A percentile compares a stretch with the other conserved stretches of the same genome.
Conservation (phyloP, 2,329 filamentous ascomycete species). For the Didymella sp. region DNA sequence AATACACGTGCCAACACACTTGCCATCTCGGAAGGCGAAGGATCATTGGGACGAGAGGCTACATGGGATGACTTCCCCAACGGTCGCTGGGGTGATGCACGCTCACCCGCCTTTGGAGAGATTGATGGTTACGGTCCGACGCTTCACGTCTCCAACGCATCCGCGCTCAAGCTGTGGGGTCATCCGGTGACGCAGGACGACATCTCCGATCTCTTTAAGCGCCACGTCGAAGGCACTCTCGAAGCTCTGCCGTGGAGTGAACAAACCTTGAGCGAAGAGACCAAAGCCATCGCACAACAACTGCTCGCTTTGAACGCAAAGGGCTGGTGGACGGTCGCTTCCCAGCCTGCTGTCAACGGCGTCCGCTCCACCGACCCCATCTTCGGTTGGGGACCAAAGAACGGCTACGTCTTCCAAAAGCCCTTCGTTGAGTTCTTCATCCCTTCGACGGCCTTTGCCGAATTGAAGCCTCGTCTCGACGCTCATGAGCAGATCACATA, state of each 20-base stretch:
- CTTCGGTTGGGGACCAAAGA: constrained; percentile 91
- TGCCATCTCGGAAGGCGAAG: constrained; percentile 93
- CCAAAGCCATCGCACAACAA: constrained; percentile 76
- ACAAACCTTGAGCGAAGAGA: constrained; percentile 84
- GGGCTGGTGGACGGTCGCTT: constrained; percentile 96
- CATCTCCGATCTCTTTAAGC: constrained; percentile 80
- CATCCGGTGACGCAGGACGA: constrained; percentile 73
- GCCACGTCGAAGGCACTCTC: constrained; percentile 80
- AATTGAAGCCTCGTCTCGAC: constrained; percentile 70
- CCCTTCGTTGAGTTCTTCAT: constrained; percentile 98
- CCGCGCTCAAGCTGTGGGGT: constrained; percentile 86
- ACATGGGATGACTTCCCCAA: constrained; percentile 99
- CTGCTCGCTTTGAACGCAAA: constrained; percentile 78
- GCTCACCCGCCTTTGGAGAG: constrained; percentile 86
- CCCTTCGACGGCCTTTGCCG: constrained; percentile 73
- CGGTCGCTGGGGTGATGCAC: constrained; percentile 90
- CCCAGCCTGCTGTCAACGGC: constrained; percentile 92
- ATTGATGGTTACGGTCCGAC: constrained; percentile 99
- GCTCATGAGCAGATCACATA: constrained; percentile 76
- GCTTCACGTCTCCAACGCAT: constrained; percentile 84
- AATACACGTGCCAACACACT: constrained; percentile 84
- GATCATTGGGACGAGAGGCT: constrained; percentile 85
- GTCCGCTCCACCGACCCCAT: constrained; percentile 75
- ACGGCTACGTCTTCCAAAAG: constrained; percentile 98
- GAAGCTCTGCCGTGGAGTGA: constrained; percentile 92